Evolutionary conservation across 2,329 filamentous ascomycete genomes (phyloP), one percentile per base, ranked within the genome.

Genomic region (Ilyonectria destructans): DNA sequence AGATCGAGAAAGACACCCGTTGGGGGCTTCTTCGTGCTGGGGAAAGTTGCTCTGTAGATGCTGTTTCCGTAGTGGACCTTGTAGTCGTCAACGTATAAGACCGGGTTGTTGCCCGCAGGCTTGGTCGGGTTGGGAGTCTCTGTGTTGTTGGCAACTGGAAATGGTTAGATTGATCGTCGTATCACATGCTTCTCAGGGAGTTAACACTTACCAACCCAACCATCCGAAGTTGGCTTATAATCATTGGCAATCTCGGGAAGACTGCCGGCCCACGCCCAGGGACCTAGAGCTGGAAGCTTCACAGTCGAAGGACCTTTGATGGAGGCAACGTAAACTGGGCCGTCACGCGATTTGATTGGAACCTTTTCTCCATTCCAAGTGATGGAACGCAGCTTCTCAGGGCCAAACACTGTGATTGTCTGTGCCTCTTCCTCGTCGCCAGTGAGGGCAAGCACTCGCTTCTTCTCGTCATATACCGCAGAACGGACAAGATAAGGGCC

Each of bases 1-100:
- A 89, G 75, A 65, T 87, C 82, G 17, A 90, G 81, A 69, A 83
- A 85, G 5, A 87, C 80, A 1, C 81, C 82, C 0, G 81, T 84
- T 1, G 82, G 82, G 0, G 79, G 71, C 9, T 76, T 79, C 2
- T 78, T 76, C 0, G 77, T 80, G 1, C 69, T 82, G 68, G 80
- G 73, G 74, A 89, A 89, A 2, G 84, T 85, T 0, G 86, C 87
- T 6, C 86, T 84, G 67, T 88, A 90, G 51, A 89, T 77, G 65
- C 88, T 86, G 54, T 84, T 85, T 2, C 88, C 88, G 1, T 82
- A 80, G 62, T 89, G 86, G 67, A 87, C 85, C 2, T 84, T 84
- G 73, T 90, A 90, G 69, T 90, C 87, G 37, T 86, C 87, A 1
- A 87, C 85, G 69, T 87, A 90, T 1, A 90, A 81, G 0, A 89